These are phyloP conservation scores for Cyamopsis tetragonoloba DNA, from an alignment of 306 rosid species.

Conservation along the genomic window DNA sequence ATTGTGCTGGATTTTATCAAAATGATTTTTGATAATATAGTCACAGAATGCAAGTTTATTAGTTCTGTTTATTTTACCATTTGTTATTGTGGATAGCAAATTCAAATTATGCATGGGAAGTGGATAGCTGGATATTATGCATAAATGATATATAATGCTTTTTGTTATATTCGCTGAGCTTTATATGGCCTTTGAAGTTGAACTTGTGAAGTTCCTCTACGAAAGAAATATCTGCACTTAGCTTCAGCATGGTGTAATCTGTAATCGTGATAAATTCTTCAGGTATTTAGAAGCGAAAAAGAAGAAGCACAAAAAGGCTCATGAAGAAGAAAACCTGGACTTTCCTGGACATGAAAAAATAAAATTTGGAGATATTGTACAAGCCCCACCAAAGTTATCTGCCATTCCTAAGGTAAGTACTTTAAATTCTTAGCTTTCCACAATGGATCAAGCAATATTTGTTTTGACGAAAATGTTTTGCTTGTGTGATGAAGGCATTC, in stretches of 20 bases:
- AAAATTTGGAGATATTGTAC: constrained; percentile 83
- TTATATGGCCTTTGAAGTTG: background rate
- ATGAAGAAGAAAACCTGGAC: constrained; percentile 39
- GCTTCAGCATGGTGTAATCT: constrained; percentile 10
- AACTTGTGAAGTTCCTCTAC: background rate
- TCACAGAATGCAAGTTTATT: background rate
- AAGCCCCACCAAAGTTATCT: constrained; percentile 82
- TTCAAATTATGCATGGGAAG: no score
- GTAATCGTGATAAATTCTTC: constrained; percentile 19
- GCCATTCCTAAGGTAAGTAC: constrained; percentile 59
- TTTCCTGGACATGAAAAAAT: constrained; percentile 75
- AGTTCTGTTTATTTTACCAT: background rate
- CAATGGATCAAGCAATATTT: background rate
- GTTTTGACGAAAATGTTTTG: constrained; percentile 6
- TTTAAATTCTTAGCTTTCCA: constrained; percentile 6
- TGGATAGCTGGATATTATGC: no score
- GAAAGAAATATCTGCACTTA: background rate
- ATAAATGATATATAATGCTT: background rate
- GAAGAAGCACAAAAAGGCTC: constrained; percentile 57
- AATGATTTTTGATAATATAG: background rate
- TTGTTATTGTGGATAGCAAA: no score
- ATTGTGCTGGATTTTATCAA: background rate
- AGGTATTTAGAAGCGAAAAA: constrained; percentile 67
- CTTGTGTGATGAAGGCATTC: constrained; percentile 48
- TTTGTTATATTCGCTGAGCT: background rate